Base-by-base conservation (phyloP, 2,329 filamentous ascomycete species). In the Penicillium occitanis region DNA sequence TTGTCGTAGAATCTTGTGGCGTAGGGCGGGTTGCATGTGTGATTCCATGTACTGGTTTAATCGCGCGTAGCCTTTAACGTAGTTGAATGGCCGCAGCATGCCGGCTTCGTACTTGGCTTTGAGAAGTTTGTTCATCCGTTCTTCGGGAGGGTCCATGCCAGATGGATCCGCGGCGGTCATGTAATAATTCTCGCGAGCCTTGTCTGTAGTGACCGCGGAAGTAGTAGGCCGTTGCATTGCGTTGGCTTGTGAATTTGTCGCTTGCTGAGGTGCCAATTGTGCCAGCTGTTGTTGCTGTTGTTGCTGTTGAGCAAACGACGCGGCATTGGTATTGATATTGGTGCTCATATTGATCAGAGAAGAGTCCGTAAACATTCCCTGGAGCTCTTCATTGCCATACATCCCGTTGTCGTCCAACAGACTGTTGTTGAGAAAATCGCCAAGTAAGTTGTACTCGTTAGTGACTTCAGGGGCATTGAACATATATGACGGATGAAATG, bases 31-130 rank as follows among this genome's bases (percentile, higher is more conserved):
- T 63, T 91, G 88, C 76, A 98, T 90, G 75, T 98, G 90, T 67
- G 89, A 88, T 73, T 97, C 93, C 84, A 99, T 93, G 77, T 97
- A 99, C 69, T 90, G 88, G 69, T 93, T 92, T 58, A 99, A 83
- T 37, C 93, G 87, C 11, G 92, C 90, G 77, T 99, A 99, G 13
- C 95, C 95, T 74, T 96, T 96, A 72, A 98, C 92, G 78, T 99
- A 99, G 81, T 98, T 98, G 85, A 99, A 99, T 1, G 95, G 95
- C 75, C 93, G 95, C 66, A 99, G 83, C 73, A 99, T 85, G 1
- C 95, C 95, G 0, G 95, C 95, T 71, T 98, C 93, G 79, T 97
- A 96, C 79, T 99, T 99, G 69, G 95, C 95, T 76, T 91, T 91
- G 65, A 99, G 87, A 6, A 99, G 87, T 71, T 95, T 92, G 74